A percentile compares a stretch with the other conserved stretches of the same genome.
These are phyloP conservation scores for Candida orba DNA, from an alignment of 805 yeast species.

Conservation along the genomic window DNA sequence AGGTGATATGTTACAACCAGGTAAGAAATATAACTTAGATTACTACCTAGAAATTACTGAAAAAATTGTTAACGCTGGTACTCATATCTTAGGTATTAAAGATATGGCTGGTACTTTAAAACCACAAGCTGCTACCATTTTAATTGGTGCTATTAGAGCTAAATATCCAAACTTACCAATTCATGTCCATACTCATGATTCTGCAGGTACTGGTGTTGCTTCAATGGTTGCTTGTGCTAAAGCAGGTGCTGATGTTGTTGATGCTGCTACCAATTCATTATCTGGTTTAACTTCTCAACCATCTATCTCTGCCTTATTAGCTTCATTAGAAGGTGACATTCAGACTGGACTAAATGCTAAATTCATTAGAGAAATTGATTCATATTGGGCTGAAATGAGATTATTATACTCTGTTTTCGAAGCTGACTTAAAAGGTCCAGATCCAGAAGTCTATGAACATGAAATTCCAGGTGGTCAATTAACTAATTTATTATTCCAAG, in stretches of 20 bases:
- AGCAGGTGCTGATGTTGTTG: constrained; percentile 98
- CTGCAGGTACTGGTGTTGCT: constrained; percentile 99
- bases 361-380: constrained; percentile 75
- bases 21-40: constrained; percentile 91
- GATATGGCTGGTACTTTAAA: constrained; percentile 99
- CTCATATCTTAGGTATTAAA: constrained; percentile 94
- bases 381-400: constrained; percentile 99
- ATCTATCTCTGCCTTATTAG: constrained; percentile 84
- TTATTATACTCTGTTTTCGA: constrained; percentile 93
- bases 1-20: constrained; percentile 95
- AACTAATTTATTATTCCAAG: constrained; percentile 96
- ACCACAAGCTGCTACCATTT: constrained; percentile 83
- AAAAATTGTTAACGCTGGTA: constrained; percentile 84
- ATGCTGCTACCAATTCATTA: constrained; percentile 94
- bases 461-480: constrained; percentile 99
- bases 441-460: constrained; percentile 96
- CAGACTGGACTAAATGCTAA: constrained; percentile 63
- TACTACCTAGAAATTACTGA: constrained; percentile 82
- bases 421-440: constrained; percentile 98
- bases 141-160: constrained; percentile 75
- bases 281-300: constrained; percentile 99
- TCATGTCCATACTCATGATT: constrained; percentile 98
- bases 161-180: constrained; percentile 91
- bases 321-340: constrained; percentile 83
- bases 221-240: constrained; percentile 90